Percentiles rank a stretch among this genome's conserved stretches.
These are phyloP conservation scores for Abrus pulchellus DNA, from an alignment of 306 rosid genomes.

Conservation along the genomic window DNA sequence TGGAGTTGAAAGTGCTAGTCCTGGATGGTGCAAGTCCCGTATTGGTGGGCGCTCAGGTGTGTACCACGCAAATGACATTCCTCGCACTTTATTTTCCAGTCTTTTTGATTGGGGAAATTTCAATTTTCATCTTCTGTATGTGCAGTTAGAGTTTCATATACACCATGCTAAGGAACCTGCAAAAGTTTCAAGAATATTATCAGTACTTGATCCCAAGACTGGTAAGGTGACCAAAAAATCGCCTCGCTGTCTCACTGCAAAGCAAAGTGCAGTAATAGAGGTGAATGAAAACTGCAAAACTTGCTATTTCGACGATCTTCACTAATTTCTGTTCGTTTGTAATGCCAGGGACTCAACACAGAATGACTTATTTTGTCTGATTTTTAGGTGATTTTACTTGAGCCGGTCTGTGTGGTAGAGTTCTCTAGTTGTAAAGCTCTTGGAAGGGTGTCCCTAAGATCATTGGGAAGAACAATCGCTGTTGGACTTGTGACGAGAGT, in stretches of 20 bases:
- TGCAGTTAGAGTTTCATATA: conserved; percentile 90
- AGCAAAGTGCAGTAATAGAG: conserved; percentile 93
- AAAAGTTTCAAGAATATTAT: conserved; percentile 73
- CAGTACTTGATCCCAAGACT: conserved; percentile 84
- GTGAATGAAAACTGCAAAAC: conserved; percentile 54
- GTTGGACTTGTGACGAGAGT: conserved; percentile 83
- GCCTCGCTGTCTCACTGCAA: conserved; percentile 86
- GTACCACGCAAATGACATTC: conserved; percentile 29
- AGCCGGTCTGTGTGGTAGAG: conserved; percentile 80
- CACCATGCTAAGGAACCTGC: conserved; percentile 92
- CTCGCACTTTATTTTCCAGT: conserved; percentile 21
- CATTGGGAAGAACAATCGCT: conserved; percentile 82
- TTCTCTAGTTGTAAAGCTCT: conserved; percentile 78
- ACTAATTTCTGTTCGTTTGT: not conserved
- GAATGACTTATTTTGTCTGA: conserved; percentile 34
- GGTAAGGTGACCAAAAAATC: conserved; percentile 84
- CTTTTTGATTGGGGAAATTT: not conserved
- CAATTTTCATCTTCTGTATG: conserved; percentile 30
- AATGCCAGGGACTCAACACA: conserved; percentile 3
- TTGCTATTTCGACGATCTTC: conserved; percentile 3
- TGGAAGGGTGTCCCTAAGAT: conserved; percentile 87
- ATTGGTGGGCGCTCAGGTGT: conserved; percentile 88
- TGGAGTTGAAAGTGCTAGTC: conserved; percentile 86
- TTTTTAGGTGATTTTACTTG: conserved; percentile 75
- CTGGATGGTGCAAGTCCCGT: conserved; percentile 86